phyloP scores from a whole-genome alignment of 129 eudicot species.

The Daucus carota region DH1_v3.0 NC_030382.2:43573501-43574000 shows the following conservation, averaged over 20 bases:
- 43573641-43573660: conserved; percentile 91
- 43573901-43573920: neutral
- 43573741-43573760: conserved; percentile 18
- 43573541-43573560: neutral
- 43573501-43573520: conserved; percentile 6
- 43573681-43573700: conserved; percentile 98
- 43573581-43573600: conserved; percentile 80
- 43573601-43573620: conserved; percentile 96
- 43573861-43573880: conserved; percentile 15
- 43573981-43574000: too few species aligned
- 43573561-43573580: neutral
- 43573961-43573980: too few species aligned
- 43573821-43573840: conserved; percentile 22
- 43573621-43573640: conserved; percentile 89
- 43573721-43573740: conserved; percentile 55
- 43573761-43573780: conserved; percentile 27
- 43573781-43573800: conserved; percentile 41
- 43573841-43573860: conserved; percentile 13
- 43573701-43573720: conserved; percentile 95
- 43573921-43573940: neutral
- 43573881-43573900: neutral
- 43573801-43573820: conserved; percentile 20
- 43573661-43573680: conserved; percentile 89
- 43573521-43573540: neutral
- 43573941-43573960: neutral